Percentiles rank a stretch among this genome's conserved stretches.
Conservation (phyloP, 176 grass and related monocot genomes). For the Miscanthus lutarioriparius region DNA sequence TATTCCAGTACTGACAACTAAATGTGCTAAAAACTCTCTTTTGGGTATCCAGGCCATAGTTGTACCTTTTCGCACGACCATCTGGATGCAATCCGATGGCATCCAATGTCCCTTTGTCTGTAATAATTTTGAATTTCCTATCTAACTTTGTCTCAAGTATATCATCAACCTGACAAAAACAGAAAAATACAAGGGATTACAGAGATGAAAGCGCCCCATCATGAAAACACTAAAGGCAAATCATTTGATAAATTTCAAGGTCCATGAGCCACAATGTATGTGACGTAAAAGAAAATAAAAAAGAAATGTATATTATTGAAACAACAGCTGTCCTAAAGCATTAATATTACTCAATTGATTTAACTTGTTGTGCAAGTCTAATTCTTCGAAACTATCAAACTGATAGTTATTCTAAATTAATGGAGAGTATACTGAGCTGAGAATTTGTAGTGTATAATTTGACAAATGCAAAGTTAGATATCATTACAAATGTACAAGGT, state of each 20-base stretch:
- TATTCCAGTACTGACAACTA: conserved; percentile 23
- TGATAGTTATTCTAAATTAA: background rate
- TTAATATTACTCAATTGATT: background rate
- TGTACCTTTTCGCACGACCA: conserved; percentile 74
- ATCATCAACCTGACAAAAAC: conserved; percentile 75
- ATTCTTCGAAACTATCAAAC: background rate
- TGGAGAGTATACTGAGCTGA: background rate
- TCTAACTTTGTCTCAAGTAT: conserved; percentile 91
- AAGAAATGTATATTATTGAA: conserved; percentile 9
- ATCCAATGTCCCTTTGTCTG: conserved; percentile 95
- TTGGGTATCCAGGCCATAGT: background rate
- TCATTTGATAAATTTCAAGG: conserved; percentile 5
- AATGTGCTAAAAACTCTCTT: conserved; percentile 9
- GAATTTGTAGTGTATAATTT: background rate
- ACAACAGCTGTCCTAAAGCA: background rate
- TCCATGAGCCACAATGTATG: background rate
- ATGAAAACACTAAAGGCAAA: background rate
- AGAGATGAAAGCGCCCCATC: conserved; percentile 3
- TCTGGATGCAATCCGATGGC: conserved; percentile 95
- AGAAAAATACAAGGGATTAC: conserved; percentile 22
- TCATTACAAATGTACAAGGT: background rate
- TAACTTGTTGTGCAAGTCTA: background rate
- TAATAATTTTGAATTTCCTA: conserved; percentile 76
- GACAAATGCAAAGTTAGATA: background rate
- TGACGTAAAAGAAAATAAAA: background rate